Base-by-base conservation (phyloP, 352 stramenopile species). In the Nothophytophthora sp. region DNA sequence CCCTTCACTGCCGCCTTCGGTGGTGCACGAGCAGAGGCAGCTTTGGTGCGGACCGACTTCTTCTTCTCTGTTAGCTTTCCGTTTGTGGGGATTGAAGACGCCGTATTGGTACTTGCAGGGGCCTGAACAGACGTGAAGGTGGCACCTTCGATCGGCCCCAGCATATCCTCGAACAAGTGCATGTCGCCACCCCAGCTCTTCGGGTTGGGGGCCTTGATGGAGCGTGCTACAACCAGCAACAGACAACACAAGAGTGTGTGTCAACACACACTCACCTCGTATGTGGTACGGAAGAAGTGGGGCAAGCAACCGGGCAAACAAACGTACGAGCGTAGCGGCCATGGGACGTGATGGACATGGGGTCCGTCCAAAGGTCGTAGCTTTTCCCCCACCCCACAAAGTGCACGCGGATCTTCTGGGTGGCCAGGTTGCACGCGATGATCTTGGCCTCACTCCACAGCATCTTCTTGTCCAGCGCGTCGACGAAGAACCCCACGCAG, bases 281-380 rank as follows among this genome's bases (percentile, higher is more conserved):
- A 25, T 22, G 8, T 3, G 24, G 11, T 1, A 28, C 6, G 25
- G 6, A 41, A 33, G 16, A 44, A 35, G 19, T 29, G 16, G 19
- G 29, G 20, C 34, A 38, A 5, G n/a, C 5, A 6, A 20, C 7
- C 10, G n/a, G n/a, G 33, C 33, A 20, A 4, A 32, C 32, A 9
- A 16, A 69, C 63, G 36, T 56, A 72, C 63, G 58, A 18, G 55
- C 40, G 19, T 45, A 55, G 11, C 41, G 37, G 27, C 67, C 60
- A 34, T 81, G 67, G 0, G 53, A 49, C 0, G 58, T 50, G 20
- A 81, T 55, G 5, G 54, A 72, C 19, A 76, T 58, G 30, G 49
- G 28, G 23, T 81, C 70, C 10, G 60, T 75, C 70, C 70, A 81
- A 16, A 81, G 56, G 37, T 81, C 64, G 47, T 50, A 76, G 6